phyloP scores from a whole-genome alignment of 2,329 filamentous ascomycete species.

The Capronia epimyces region DNA sequence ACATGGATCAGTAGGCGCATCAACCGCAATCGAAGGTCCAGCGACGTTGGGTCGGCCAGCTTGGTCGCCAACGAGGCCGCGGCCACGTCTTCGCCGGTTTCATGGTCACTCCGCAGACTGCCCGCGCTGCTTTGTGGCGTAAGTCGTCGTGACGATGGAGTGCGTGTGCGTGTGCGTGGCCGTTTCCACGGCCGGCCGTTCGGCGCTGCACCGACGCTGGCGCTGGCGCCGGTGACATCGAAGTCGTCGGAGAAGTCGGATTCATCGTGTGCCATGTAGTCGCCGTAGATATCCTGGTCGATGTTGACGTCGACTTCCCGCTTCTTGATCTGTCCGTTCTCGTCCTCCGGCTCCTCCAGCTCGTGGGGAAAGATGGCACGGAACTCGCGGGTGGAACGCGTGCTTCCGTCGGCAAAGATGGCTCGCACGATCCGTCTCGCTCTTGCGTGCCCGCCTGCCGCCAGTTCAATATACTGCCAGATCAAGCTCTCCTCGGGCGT shows the following conservation, averaged over 20 bases:
- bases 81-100: slow-evolving; percentile 12
- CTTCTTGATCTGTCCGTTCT: slow-evolving; percentile 36
- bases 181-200: slow-evolving; percentile 11
- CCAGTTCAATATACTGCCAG: slow-evolving; percentile 38
- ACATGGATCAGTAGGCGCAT: slow-evolving; percentile 40
- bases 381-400: slow-evolving; percentile 39
- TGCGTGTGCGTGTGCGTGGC: slow-evolving; percentile 16
- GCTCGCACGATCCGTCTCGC: slow-evolving; percentile 42
- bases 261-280: slow-evolving; percentile 39
- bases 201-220: slow-evolving; percentile 2
- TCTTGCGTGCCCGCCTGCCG: slow-evolving; percentile 32
- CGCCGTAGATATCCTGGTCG: slow-evolving; percentile 43
- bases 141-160: slow-evolving; percentile 31
- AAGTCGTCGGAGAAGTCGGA: slow-evolving; percentile 34
- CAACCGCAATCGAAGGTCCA: slow-evolving; percentile 44
- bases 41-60: slow-evolving; percentile 37
- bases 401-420: slow-evolving; percentile 44
- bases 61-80: slow-evolving; percentile 11
- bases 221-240: slow-evolving; percentile 5
- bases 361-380: slow-evolving; percentile 43
- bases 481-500: slow-evolving; percentile 39
- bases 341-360: slow-evolving; percentile 33
- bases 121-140: slow-evolving; percentile 14
- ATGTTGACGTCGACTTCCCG: slow-evolving; percentile 41
- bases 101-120: slow-evolving; percentile 16